Base-by-base conservation (phyloP, 495 filamentous ascomycete species). In the Aspergillus diversus region DNA sequence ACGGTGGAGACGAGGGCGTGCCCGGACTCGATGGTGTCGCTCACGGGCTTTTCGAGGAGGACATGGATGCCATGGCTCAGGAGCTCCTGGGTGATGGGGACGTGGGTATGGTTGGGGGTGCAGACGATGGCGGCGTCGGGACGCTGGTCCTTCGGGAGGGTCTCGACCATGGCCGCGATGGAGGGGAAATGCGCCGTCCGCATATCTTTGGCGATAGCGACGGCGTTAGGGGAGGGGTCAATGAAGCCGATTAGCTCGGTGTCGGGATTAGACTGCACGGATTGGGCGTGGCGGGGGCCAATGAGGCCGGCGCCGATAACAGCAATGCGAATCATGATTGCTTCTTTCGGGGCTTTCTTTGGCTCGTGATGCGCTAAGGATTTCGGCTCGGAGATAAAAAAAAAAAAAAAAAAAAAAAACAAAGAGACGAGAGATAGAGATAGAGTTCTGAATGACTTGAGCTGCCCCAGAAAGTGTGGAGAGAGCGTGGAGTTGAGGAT, bases 21-120 rank as follows among this genome's bases (percentile, higher is more conserved):
- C 2, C 75, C 80, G 27, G 70, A 73, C n/a, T 67, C 70, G n/a
- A 83, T 69, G 39, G 73, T 73, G 6, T 82, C 78, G 46, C 79
- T 79, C 33, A 87, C 71, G 5, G 85, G 85, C 58, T 87, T 87
- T 67, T 87, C 85, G 39, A 87, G 75, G 21, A 89, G 75, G 16
- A 86, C 73, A 64, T 85, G 80, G 43, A 87, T 72, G 2, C 79
- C 81, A 11, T 68, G 75, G 0, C 74, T 63, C 13, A 86, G 75
- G 11, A 87, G 77, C 46, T 83, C 75, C 21, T 80, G 78, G 5
- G 83, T 70, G 13, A 87, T 61, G 11, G 78, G 60, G 21, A 85
- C 83, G 64, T 87, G 85, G 1, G 81, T 83, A 67, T 81, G 73
- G 62, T 87, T 89, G 5, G 86, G 85, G 1, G 84, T 87, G 73